phyloP scores from a whole-genome alignment of 257 asterid species.

The Paulownia fortunei region DNA sequence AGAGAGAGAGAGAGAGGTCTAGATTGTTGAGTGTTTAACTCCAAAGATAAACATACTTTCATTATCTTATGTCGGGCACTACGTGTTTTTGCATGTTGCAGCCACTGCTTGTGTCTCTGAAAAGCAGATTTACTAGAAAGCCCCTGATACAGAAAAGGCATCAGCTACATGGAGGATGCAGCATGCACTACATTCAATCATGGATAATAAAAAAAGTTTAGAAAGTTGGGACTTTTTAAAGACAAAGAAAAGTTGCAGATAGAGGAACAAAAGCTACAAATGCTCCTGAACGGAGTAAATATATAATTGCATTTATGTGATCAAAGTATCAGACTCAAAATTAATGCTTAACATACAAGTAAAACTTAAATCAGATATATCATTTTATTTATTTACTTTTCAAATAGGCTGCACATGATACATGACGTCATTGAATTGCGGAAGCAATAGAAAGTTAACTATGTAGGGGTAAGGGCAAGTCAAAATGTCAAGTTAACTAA shows the following conservation, averaged over 20 bases:
- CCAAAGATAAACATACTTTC: slow-evolving; percentile 52
- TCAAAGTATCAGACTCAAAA: not conserved
- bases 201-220: not conserved
- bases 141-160: slow-evolving; percentile 51
- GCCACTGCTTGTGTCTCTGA: slow-evolving; percentile 85
- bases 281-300: not conserved
- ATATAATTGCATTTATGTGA: not conserved
- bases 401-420: not conserved
- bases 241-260: not conserved
- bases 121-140: slow-evolving; percentile 81
- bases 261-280: not conserved
- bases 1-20: not conserved
- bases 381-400: not conserved
- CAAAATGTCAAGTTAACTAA: slow-evolving; percentile 41
- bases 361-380: not conserved
- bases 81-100: slow-evolving; percentile 86
- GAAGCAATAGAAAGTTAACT: not conserved
- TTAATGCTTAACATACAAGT: not conserved
- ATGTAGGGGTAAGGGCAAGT: not conserved
- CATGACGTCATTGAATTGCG: not conserved
- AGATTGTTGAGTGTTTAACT: not conserved
- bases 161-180: slow-evolving; percentile 22
- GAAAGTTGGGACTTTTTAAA: not conserved
- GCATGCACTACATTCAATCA: not conserved
- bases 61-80: slow-evolving; percentile 85